These are phyloP conservation scores for Lotus japonicus DNA, from an alignment of 306 rosid species.

Conservation along the genomic window DNA sequence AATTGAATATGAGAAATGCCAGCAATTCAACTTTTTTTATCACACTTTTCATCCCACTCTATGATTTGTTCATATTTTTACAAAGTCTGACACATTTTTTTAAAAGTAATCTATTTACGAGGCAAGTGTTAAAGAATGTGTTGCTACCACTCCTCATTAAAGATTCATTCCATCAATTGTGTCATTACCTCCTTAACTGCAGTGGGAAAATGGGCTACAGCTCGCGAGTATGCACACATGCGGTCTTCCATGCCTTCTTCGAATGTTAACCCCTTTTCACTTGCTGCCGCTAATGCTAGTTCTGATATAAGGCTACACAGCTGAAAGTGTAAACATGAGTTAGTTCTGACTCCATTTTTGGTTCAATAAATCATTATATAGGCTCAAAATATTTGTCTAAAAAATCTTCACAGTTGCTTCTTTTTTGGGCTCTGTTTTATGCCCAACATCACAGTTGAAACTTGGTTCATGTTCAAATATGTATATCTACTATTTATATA, in stretches of 20 bases:
- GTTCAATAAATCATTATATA: neutral
- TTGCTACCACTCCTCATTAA: neutral
- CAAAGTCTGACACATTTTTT: no score
- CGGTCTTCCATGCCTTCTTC: conserved; percentile 76
- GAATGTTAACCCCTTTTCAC: conserved; percentile 62
- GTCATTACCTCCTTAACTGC: conserved; percentile 89
- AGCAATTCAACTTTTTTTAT: no score
- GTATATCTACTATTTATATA: neutral
- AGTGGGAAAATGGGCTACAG: conserved; percentile 90
- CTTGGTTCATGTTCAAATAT: neutral
- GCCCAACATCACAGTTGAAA: neutral
- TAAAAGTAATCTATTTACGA: no score
- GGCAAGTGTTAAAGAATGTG: no score
- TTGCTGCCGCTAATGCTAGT: conserved; percentile 69
- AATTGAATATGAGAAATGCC: neutral
- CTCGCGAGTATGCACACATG: conserved; percentile 79
- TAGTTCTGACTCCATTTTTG: neutral
- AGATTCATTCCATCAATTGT: neutral
- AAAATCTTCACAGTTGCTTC: neutral
- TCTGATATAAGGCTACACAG: conserved; percentile 71
- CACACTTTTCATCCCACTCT: no score
- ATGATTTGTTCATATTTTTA: no score
- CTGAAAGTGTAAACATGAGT: conserved; percentile 38
- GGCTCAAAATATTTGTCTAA: neutral
- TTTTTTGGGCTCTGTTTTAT: neutral